Evolutionary conservation across 1,139 yeast species (phyloP).

Genomic region (Martiniozyma asiatica): DNA sequence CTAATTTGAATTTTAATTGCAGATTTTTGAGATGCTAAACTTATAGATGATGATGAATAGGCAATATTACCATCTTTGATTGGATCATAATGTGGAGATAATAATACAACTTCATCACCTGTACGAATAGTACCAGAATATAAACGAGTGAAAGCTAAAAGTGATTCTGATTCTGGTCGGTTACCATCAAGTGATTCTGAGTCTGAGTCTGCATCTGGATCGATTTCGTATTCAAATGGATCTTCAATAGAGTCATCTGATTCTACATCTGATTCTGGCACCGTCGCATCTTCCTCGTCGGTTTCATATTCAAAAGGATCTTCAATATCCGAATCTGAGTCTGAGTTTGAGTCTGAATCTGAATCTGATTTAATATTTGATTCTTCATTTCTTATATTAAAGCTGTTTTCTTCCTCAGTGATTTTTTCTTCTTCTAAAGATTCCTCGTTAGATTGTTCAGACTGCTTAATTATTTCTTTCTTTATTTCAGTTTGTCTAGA

Average conservation of each 20-base stretch:
- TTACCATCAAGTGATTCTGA: slow-evolving; percentile 40
- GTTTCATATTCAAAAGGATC: slow-evolving; percentile 7
- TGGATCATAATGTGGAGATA: slow-evolving; percentile 86
- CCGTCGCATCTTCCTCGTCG: not conserved
- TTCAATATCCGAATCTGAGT: slow-evolving; percentile 3
- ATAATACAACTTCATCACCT: slow-evolving; percentile 63
- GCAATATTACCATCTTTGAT: slow-evolving; percentile 30
- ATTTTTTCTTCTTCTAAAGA: too few species aligned
- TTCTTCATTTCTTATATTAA: not conserved
- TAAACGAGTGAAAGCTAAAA: slow-evolving; percentile 81
- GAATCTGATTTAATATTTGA: not conserved
- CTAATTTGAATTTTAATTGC: slow-evolving; percentile 42
- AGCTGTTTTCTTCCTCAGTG: too few species aligned
- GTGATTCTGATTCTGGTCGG: slow-evolving; percentile 40
- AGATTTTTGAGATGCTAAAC: slow-evolving; percentile 28
- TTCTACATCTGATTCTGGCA: not conserved
- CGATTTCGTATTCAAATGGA: slow-evolving; percentile 15
- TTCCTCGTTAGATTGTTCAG: not conserved
- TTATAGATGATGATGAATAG: not conserved
- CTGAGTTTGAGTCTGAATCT: too few species aligned
- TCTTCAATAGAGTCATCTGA: not conserved
- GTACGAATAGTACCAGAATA: slow-evolving; percentile 71
- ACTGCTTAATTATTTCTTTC: not conserved
- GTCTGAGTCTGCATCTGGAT: too few species aligned
- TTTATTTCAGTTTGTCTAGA: not conserved